A percentile compares a stretch with the other conserved stretches of the same genome.
phyloP scores from a whole-genome alignment of 2,329 filamentous ascomycete species.

The Parascedosporium putredinis region DNA sequence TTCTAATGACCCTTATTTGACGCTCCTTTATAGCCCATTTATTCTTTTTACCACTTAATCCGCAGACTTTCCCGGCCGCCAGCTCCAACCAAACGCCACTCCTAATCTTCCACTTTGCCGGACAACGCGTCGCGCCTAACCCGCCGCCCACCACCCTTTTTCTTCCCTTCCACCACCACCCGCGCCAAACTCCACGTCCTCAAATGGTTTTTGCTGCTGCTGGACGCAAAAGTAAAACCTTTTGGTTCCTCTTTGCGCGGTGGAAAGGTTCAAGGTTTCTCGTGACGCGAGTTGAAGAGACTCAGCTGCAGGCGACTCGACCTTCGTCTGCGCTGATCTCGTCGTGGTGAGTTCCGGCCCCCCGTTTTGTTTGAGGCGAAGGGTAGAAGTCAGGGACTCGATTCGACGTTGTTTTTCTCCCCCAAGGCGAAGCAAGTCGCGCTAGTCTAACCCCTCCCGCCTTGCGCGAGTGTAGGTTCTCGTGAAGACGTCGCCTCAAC shows the following conservation, averaged over 20 bases:
- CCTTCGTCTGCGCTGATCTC: conserved; percentile 55
- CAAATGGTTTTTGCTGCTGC: conserved; percentile 7
- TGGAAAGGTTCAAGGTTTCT: conserved; percentile 1
- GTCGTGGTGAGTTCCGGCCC: conserved; percentile 29
- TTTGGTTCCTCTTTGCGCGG: background rate
- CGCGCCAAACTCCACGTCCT: background rate
- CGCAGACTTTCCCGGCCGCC: conserved; percentile 1
- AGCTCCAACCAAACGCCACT: background rate
- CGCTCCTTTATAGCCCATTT: conserved; percentile 1
- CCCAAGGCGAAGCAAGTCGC: conserved; percentile 16
- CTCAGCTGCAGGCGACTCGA: conserved; percentile 48
- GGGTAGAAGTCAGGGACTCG: conserved; percentile 7
- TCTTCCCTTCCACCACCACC: conserved; percentile 4
- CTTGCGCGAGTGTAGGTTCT: conserved; percentile 13
- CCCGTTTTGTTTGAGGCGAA: background rate
- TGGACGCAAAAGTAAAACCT: conserved; percentile 7
- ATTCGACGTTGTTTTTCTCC: conserved; percentile 15
- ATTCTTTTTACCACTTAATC: conserved; percentile 6
- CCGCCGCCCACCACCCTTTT: conserved; percentile 2
- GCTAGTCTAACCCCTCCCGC: conserved; percentile 9
- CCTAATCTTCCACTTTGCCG: conserved; percentile 7
- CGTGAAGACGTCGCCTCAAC: conserved; percentile 47
- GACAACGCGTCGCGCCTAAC: conserved; percentile 9
- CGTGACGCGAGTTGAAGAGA: conserved; percentile 24
- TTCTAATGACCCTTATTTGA: background rate